Conservation (phyloP, 257 asterid species). For the Penstemon barbatus region DNA sequence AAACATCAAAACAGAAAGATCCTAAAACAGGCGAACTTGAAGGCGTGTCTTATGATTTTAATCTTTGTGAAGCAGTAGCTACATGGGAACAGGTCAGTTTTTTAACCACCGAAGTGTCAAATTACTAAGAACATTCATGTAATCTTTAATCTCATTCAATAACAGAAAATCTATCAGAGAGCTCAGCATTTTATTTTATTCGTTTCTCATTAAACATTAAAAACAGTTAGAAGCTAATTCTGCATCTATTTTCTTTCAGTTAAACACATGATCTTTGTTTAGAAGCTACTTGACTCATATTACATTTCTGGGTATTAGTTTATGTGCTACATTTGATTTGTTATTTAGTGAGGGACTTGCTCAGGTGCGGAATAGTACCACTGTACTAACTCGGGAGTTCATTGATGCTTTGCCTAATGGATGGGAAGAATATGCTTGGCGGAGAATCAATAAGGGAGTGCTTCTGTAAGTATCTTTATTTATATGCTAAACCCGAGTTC, state of each 20-base stretch:
- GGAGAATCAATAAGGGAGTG: constrained; percentile 88
- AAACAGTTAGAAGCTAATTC: constrained; percentile 7
- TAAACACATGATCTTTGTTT: constrained; percentile 3
- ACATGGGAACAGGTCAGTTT: constrained; percentile 97
- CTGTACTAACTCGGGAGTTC: constrained; percentile 83
- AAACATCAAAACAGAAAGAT: constrained; percentile 68
- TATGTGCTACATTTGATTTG: constrained; percentile 55
- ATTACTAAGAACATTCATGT: background rate
- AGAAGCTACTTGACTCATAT: constrained; percentile 13
- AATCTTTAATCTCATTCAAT: background rate
- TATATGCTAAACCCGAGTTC: background rate
- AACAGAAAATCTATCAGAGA: background rate
- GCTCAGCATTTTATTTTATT: background rate
- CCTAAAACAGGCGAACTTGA: constrained; percentile 95
- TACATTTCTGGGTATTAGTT: constrained; percentile 23
- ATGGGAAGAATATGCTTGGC: constrained; percentile 98
- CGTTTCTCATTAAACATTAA: background rate
- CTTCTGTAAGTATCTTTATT: constrained; percentile 63
- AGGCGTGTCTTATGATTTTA: constrained; percentile 64
- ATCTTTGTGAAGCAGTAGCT: constrained; percentile 97
- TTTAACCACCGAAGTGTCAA: constrained; percentile 10
- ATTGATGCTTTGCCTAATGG: constrained; percentile 95
- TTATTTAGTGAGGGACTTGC: constrained; percentile 75
- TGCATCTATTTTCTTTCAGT: constrained; percentile 8
- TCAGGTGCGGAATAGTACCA: constrained; percentile 97